Evolutionary conservation across 495 filamentous ascomycete genomes (phyloP).

Genomic region (Pyronema domesticum): DNA sequence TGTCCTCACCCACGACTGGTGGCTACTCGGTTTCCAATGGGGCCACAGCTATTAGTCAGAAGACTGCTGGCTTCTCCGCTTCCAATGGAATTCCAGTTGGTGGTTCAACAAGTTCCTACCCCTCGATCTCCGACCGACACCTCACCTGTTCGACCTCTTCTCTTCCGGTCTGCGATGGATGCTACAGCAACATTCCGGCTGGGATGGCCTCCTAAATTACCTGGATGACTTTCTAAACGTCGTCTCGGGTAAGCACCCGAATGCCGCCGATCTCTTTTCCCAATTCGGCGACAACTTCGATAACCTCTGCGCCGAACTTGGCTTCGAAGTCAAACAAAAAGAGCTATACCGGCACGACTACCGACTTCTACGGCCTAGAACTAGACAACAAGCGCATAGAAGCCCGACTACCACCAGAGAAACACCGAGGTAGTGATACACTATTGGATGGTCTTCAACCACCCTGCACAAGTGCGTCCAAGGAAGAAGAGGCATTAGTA

Average conservation of each 20-base stretch:
- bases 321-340: neutral
- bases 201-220: slow-evolving; percentile 6
- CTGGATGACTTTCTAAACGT: slow-evolving; percentile 11
- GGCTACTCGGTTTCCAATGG: no score
- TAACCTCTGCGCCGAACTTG: neutral
- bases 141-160: slow-evolving; percentile 7
- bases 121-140: slow-evolving; percentile 6
- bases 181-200: neutral
- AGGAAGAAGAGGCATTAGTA: no score
- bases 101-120: slow-evolving; percentile 8
- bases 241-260: neutral
- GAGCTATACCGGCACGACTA: slow-evolving; percentile 27
- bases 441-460: no score
- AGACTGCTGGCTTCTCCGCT: slow-evolving; percentile 7
- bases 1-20: no score
- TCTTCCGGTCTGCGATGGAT: slow-evolving; percentile 8
- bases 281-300: neutral
- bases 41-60: no score
- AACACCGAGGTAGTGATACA: no score
- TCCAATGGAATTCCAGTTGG: slow-evolving; percentile 1
- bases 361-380: slow-evolving; percentile 11
- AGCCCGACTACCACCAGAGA: slow-evolving; percentile 25
- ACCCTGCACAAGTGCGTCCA: no score
- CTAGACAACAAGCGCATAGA: slow-evolving; percentile 10
- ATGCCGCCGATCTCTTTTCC: neutral